These are phyloP conservation scores for Populus davidiana DNA, from an alignment of 345 rosid genomes.

Conservation along the genomic window DNA sequence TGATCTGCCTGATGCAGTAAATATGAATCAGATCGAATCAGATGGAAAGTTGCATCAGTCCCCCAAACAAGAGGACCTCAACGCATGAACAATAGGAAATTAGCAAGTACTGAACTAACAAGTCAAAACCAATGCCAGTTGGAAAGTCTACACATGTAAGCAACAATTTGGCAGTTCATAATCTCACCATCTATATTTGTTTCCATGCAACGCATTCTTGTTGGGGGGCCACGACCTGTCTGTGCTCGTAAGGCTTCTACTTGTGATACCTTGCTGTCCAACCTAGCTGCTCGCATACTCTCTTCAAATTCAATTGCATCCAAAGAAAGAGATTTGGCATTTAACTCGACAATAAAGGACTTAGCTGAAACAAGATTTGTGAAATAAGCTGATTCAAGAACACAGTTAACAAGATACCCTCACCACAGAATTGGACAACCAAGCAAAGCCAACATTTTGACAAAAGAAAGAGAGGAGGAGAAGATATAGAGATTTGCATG, in stretches of 20 bases:
- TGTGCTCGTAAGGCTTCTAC: conserved; percentile 16
- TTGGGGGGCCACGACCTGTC: conserved; percentile 21
- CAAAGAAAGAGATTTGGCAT: conserved; percentile 55
- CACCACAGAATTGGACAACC: neutral
- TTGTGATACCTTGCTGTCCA: conserved; percentile 28
- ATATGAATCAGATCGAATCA: neutral
- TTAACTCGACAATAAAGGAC: conserved; percentile 48
- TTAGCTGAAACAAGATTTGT: conserved; percentile 41
- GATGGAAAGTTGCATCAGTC: neutral
- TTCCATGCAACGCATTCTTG: conserved; percentile 16
- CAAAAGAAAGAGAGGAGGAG: neutral
- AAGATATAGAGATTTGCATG: neutral
- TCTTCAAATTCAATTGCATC: conserved; percentile 55
- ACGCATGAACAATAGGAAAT: neutral
- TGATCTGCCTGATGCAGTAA: conserved; percentile 25
- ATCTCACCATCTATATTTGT: conserved; percentile 27
- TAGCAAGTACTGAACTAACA: neutral
- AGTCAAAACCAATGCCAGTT: neutral
- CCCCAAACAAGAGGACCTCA: neutral
- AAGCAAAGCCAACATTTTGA: neutral
- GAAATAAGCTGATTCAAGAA: neutral
- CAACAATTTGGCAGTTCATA: neutral
- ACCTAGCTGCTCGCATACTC: conserved; percentile 51
- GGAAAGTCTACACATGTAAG: neutral
- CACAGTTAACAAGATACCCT: neutral